Evolutionary conservation across 73 alveolate species (phyloP).

Genomic region (Paramecium caudatum): DNA sequence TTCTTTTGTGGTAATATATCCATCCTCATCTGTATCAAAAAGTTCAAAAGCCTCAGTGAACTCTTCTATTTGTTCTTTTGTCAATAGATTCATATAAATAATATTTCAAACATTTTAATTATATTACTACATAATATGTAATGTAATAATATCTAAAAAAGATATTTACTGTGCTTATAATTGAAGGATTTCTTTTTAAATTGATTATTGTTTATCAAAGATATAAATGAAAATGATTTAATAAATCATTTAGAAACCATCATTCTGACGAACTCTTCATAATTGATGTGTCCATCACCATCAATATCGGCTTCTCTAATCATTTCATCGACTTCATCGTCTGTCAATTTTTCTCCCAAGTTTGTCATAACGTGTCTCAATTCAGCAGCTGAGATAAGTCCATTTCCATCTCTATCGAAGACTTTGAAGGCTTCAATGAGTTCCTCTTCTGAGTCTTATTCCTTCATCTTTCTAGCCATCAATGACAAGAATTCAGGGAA

Average conservation of each 20-base stretch:
- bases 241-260: constrained; percentile 92
- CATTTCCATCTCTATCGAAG: constrained; percentile 98
- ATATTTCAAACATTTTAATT: too few species aligned
- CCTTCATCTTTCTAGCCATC: constrained; percentile 99
- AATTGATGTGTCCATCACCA: constrained; percentile 93
- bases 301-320: constrained; percentile 96
- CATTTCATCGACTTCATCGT: constrained; percentile 96
- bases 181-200: too few species aligned
- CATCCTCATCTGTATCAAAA: constrained; percentile 94
- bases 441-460: constrained; percentile 98
- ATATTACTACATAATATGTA: too few species aligned
- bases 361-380: constrained; percentile 92
- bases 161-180: too few species aligned
- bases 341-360: constrained; percentile 89
- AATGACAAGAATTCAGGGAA: constrained; percentile 97
- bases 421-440: constrained; percentile 99
- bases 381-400: constrained; percentile 92
- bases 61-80: constrained; percentile 91
- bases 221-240: too few species aligned
- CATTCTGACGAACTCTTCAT: constrained; percentile 94
- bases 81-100: too few species aligned
- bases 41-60: constrained; percentile 92
- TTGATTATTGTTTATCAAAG: too few species aligned
- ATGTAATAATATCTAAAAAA: too few species aligned
- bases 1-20: constrained; percentile 87